Conservation (phyloP, 176 grass and related monocot species). For the Rhynchospora pubera region DNA sequence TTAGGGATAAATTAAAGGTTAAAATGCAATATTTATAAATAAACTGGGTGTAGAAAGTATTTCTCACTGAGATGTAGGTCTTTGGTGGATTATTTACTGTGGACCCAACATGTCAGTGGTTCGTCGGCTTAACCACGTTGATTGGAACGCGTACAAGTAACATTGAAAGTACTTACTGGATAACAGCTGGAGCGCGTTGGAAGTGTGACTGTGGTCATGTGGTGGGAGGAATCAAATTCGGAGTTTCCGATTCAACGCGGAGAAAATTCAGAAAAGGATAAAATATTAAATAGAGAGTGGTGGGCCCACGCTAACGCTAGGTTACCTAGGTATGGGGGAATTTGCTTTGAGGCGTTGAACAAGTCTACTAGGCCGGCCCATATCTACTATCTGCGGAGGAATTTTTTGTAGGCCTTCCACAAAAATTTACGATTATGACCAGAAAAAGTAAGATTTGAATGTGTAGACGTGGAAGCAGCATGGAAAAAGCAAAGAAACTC, state of each 20-base stretch:
- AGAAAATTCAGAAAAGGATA: background rate
- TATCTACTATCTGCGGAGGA: too few species aligned
- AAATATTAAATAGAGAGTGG: background rate
- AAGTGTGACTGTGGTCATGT: background rate
- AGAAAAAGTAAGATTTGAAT: too few species aligned
- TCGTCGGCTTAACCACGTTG: background rate
- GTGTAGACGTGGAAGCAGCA: too few species aligned
- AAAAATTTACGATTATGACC: too few species aligned
- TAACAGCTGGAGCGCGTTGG: constrained; percentile 29
- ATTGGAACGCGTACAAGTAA: background rate
- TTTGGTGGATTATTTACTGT: background rate
- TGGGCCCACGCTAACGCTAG: constrained; percentile 4
- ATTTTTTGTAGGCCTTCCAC: background rate
- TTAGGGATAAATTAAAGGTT: background rate
- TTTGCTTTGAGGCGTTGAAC: background rate
- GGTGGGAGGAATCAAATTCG: background rate
- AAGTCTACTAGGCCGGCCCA: background rate
- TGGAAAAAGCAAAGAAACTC: too few species aligned
- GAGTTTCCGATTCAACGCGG: background rate
- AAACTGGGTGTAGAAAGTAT: background rate
- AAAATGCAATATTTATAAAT: background rate
- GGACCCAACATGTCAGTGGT: background rate
- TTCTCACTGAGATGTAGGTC: background rate
- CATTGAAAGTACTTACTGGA: background rate
- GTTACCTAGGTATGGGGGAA: background rate